Conservation (phyloP, 495 filamentous ascomycete species). For the Cercophora scortea region DNA sequence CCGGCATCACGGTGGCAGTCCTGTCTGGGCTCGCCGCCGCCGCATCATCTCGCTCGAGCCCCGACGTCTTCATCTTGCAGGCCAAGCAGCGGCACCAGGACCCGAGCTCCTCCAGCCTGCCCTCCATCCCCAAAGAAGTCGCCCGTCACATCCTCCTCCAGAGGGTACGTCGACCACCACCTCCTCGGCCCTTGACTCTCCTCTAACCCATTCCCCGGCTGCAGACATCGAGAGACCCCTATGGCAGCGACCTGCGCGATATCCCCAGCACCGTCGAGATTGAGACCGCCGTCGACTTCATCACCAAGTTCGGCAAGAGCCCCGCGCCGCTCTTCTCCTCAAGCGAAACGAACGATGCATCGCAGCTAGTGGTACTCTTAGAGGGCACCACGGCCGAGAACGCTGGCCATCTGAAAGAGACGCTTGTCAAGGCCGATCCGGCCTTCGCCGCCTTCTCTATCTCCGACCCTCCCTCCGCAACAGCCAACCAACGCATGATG, state of each 20-base stretch:
- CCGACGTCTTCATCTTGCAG: constrained; percentile 23
- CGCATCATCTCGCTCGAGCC: constrained; percentile 14
- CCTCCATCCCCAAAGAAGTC: constrained; percentile 13
- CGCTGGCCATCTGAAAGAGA: constrained; percentile 19
- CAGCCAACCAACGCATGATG: constrained; percentile 26
- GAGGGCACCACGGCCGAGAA: constrained; percentile 35
- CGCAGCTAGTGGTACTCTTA: constrained; percentile 43
- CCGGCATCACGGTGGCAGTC: constrained; percentile 16
- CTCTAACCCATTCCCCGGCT: constrained; percentile 21
- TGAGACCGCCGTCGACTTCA: constrained; percentile 30
- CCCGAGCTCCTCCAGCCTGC: neutral
- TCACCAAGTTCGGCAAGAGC: constrained; percentile 33
- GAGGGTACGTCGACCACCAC: constrained; percentile 10
- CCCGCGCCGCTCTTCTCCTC: constrained; percentile 33
- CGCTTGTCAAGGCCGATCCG: constrained; percentile 19
- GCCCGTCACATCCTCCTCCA: constrained; percentile 29
- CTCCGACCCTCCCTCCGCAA: constrained; percentile 27
- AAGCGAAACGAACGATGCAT: constrained; percentile 18
- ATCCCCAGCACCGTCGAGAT: constrained; percentile 27
- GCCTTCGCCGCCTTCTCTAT: constrained; percentile 37
- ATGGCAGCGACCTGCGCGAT: constrained; percentile 30
- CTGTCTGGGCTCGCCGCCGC: constrained; percentile 18
- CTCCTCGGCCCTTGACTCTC: neutral
- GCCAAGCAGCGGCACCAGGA: constrained; percentile 1
- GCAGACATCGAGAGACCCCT: constrained; percentile 30